A percentile compares a stretch with the other conserved stretches of the same genome.
Evolutionary conservation across 2,329 filamentous ascomycete genomes (phyloP).

Genomic region (Fonsecaea pedrosoi): DNA sequence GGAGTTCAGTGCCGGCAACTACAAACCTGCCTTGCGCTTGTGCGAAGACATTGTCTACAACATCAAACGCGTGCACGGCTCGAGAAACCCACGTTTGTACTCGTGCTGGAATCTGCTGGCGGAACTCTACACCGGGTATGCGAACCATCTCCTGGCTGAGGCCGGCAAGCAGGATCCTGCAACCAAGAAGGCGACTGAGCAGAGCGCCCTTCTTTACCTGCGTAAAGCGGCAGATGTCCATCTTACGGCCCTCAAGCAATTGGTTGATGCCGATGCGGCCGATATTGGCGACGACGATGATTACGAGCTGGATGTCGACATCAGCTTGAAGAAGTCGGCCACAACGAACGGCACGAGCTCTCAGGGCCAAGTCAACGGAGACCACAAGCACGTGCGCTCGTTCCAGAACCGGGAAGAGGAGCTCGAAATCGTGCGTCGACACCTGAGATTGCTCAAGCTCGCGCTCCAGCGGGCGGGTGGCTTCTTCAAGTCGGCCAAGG

Average conservation of each 20-base stretch:
- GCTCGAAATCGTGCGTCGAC: conserved; percentile 46
- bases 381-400: conserved; percentile 37
- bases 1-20: conserved; percentile 57
- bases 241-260: conserved; percentile 39
- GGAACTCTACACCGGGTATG: conserved; percentile 49
- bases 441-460: conserved; percentile 50
- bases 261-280: conserved; percentile 13
- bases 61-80: conserved; percentile 60
- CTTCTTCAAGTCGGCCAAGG: conserved; percentile 56
- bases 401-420: conserved; percentile 39
- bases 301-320: conserved; percentile 15
- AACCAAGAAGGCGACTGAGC: conserved; percentile 24
- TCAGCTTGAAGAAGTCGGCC: conserved; percentile 9
- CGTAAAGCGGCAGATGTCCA: conserved; percentile 46
- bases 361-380: conserved; percentile 8
- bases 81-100: conserved; percentile 12
- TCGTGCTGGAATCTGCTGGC: conserved; percentile 18
- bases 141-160: conserved; percentile 13
- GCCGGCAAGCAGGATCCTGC: conserved; percentile 16
- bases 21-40: conserved; percentile 54
- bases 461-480: conserved; percentile 49
- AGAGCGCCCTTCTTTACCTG: conserved; percentile 38
- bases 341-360: conserved; percentile 13
- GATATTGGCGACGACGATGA: conserved; percentile 26
- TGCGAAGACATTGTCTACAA: conserved; percentile 64